Evolutionary conservation across 495 filamentous ascomycete species (phyloP), one percentile per base, ranked within the genome.

Genomic region (Symbiotaphrina buchneri): DNA sequence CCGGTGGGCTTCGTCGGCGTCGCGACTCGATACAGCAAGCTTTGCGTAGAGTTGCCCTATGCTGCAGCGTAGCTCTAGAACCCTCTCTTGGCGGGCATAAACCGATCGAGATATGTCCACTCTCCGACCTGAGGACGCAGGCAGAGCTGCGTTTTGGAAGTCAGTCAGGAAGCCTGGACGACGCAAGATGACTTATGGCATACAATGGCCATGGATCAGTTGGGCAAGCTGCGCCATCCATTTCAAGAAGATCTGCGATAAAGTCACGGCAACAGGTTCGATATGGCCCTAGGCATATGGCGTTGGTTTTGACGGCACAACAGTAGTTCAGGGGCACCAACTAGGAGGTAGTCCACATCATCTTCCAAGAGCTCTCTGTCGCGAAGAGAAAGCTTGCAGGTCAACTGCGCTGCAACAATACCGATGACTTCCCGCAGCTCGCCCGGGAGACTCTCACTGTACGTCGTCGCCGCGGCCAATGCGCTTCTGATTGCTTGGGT

Each of bases 391-490:
- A 47, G 26, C 13, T 41, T 32, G 28, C 35, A 35, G 19, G 32
- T 31, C 21, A 48, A 28, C 32, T 39, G 34, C 1, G 43, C 39
- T 19, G 34, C 38, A 1, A 43, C 31, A 21, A 50, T 29, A 11
- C 48, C 42, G 30, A 46, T 42, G 10, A 46, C 41, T 20, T 45
- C 24, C 27, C 38, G 45, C 3, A 50, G 35, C 31, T 44, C 21
- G 3, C 11, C 29, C 13, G 29, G 29, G 6, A 31, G 15, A 3
- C 14, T 21, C 2, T 19, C 14, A 11, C 18, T 15, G 10, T 15
- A 18, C 4, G 4, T 3, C 10, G 10, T 15, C n/a, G 21, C 3
- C 28, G 11, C 21, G 18, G 15, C 28, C 10, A 38, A 27, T 16
- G 10, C 20, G 4, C 3, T n/a, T 5, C 17, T 6, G 5, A 31